Base-by-base conservation (phyloP, 1,284 basidiomycete species). In the Tilletia indica region DNA sequence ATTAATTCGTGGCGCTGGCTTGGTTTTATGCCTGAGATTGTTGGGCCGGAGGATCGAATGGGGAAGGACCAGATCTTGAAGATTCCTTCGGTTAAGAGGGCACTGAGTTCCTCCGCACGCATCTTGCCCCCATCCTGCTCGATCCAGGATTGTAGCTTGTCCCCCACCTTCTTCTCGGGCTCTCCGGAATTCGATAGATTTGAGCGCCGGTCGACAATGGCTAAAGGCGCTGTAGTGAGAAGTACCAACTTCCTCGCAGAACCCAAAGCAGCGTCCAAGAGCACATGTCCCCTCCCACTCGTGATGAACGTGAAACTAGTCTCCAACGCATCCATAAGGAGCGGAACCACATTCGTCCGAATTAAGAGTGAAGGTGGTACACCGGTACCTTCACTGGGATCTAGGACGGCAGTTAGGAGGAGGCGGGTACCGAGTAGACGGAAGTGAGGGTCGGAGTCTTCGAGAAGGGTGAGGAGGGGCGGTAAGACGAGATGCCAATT, bases 31-130 rank as follows among this genome's bases (percentile, higher is more conserved):
- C 61, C 36, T 11, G 12, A 16, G 34, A 9, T n/a, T 6, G 61
- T 21, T 12, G 31, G n/a, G 6, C 4, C 12, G 56, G 11, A 14
- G 56, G 21, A 19, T 6, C 36, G 34, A 21, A 64, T 38, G 6
- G 61, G 61, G 36, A 64, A 64, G 9, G 61, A 64, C 61, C 61
- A 64, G 61, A 64, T 34, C n/a, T 38, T 34, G 34, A 64, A 64
- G 61, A 64, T 64, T 11, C 61, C 61, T 3, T 64, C 34, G 16
- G 34, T 38, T 3, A 64, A 5, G 36, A 64, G 31, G 34, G 34
- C 34, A 19, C 38, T 42, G 61, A 64, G 61, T n/a, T 64, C 19
- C 34, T 38, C 61, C 9, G 36, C 61, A 9, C 61, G 34, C 6
- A 36, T 38, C 14, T 6, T 42, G 4, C 61, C 61, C 6, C 36